Evolutionary conservation across 164 flowering plant species (phyloP), one percentile per base, ranked within the genome.

Genomic region (Liriodendron chinense): DNA sequence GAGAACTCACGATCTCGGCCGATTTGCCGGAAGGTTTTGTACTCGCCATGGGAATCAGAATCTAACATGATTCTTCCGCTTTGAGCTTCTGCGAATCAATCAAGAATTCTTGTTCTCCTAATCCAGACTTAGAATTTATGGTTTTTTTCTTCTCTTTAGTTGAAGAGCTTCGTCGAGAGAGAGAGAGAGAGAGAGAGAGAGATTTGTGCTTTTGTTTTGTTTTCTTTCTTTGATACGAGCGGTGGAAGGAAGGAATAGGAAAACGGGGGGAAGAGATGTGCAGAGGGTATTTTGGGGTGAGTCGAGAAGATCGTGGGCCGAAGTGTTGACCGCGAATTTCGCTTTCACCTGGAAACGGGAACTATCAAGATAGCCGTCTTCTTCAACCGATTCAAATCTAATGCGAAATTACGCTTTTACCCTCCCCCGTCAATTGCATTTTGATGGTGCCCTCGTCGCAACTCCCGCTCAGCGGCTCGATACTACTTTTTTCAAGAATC

Each of bases 1-100:
- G 20, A 4, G 24, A 68, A 78, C 90, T 82, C 79, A 96, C 99
- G 81, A n/a, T 94, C 99, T 28, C 99, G 97, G 81, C 85, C 88
- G 79, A 87, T 85, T 84, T 91, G 94, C 34, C 88, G 80, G 84
- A 92, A 94, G 70, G 81, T 85, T 83, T 87, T 96, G 90, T 92
- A 92, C 10, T 96, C 69, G 18, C 84, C 86, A 4, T 81, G 80
- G 25, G 92, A 89, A 68, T 83, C 84, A n/a, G 80, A 77, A 56
- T 81, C 86, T 48, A 82, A 80, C 83, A 76, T 80, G 77, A 63
- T 80, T 21, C 47, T 67, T 16, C 2, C 9, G 48, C 18, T 25
- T 67, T 28, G 47, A 67, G 16, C 20, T 34, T 34, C 43, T 34
- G 43, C 43, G 43, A 34, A 34, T 34, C 43, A 34, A 34, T 34